Conservation (phyloP, 2,329 filamentous ascomycete genomes). For the Chaetomiaceae sp. region DNA sequence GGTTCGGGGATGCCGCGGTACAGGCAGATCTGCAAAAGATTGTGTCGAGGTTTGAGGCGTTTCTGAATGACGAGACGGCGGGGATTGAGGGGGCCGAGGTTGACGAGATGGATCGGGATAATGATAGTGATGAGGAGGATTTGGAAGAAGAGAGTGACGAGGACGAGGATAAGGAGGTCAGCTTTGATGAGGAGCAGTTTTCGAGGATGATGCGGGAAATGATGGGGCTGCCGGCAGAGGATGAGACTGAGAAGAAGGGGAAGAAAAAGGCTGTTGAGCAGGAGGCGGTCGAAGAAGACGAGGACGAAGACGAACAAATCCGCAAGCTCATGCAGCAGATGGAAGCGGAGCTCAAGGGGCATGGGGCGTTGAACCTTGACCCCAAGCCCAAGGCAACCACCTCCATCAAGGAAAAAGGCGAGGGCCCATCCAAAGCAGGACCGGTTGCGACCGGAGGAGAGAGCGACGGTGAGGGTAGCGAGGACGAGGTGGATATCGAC, state of each 20-base stretch:
- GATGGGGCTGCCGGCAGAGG: slow-evolving; percentile 61
- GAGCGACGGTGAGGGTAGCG: slow-evolving; percentile 39
- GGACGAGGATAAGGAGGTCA: slow-evolving; percentile 69
- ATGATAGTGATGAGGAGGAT: slow-evolving; percentile 39
- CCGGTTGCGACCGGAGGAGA: slow-evolving; percentile 17
- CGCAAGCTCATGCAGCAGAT: slow-evolving; percentile 62
- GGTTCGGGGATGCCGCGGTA: slow-evolving; percentile 61
- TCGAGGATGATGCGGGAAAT: slow-evolving; percentile 85
- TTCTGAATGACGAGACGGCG: slow-evolving; percentile 80
- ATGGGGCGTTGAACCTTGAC: slow-evolving; percentile 61
- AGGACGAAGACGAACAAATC: slow-evolving; percentile 57
- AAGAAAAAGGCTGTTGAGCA: slow-evolving; percentile 23
- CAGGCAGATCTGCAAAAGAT: slow-evolving; percentile 83
- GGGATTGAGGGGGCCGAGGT: slow-evolving; percentile 74
- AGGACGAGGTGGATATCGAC: slow-evolving; percentile 69
- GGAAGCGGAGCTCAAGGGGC: slow-evolving; percentile 65
- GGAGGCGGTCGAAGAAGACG: slow-evolving; percentile 42
- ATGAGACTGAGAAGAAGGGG: slow-evolving; percentile 6
- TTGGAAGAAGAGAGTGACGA: slow-evolving; percentile 51
- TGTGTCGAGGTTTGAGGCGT: slow-evolving; percentile 88
- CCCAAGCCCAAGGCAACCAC: slow-evolving; percentile 28
- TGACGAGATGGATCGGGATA: slow-evolving; percentile 64
- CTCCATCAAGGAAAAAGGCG: slow-evolving; percentile 29
- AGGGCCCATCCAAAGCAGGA: slow-evolving; percentile 9
- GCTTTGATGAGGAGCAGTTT: slow-evolving; percentile 82